Evolutionary conservation across 257 asterid species (phyloP).

Genomic region (Solanum piurae): DNA sequence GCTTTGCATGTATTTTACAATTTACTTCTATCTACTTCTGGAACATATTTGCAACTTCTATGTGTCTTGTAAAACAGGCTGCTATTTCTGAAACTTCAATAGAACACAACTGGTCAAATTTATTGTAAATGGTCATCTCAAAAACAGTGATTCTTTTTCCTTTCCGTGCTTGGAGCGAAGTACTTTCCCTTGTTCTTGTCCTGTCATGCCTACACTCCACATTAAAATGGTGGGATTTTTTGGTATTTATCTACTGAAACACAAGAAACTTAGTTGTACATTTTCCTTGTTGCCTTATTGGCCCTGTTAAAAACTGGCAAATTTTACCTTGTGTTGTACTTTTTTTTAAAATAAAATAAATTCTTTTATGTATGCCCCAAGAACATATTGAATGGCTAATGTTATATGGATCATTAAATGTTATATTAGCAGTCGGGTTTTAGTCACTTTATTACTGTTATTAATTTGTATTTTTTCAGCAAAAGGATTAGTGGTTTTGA

Average conservation of each 20-base stretch:
- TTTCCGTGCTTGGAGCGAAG: neutral
- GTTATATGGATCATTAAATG: neutral
- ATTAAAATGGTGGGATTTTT: neutral
- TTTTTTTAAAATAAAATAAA: too few species aligned
- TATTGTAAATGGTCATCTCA: neutral
- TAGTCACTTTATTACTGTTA: slow-evolving; percentile 9
- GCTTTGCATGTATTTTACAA: neutral
- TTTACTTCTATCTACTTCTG: neutral
- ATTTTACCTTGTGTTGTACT: neutral
- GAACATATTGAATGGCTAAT: neutral
- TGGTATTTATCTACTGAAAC: neutral
- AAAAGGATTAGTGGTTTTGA: slow-evolving; percentile 96
- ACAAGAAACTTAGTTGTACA: neutral
- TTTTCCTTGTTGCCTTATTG: neutral
- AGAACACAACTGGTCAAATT: neutral
- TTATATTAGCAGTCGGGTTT: neutral
- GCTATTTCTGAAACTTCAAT: neutral
- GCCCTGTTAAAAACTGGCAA: neutral
- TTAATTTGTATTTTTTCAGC: slow-evolving; percentile 44
- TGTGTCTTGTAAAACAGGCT: neutral
- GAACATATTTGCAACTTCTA: neutral
- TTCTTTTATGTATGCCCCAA: neutral
- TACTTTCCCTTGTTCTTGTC: neutral
- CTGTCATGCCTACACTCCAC: neutral
- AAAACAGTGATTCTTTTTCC: neutral